Percentiles rank a stretch among this genome's conserved stretches.
These are phyloP conservation scores for Blastocladiella emersonii DNA, from an alignment of 371 early-diverging fungal species.

Conservation along the genomic window DNA sequence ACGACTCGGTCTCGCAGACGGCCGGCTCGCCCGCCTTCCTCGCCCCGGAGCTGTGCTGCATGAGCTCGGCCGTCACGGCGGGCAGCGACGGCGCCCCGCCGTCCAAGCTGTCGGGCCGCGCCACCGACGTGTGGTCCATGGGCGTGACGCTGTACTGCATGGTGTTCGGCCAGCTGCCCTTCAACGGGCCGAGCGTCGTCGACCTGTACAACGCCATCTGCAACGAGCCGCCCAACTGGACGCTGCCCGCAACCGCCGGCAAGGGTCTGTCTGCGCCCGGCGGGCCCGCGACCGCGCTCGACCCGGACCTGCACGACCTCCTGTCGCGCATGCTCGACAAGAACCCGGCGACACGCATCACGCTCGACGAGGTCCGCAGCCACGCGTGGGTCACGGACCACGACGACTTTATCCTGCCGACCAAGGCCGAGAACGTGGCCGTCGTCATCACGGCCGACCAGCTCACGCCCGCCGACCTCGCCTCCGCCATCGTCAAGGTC, in stretches of 20 bases:
- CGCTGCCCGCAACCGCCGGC: background rate
- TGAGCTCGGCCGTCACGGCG: conserved; percentile 7
- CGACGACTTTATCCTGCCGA: background rate
- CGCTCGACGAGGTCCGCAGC: conserved; percentile 54
- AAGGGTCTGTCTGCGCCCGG: no score
- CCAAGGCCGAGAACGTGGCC: conserved; percentile 1
- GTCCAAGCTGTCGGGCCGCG: conserved; percentile 41
- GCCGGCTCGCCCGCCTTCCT: conserved; percentile 16
- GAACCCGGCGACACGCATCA: conserved; percentile 61
- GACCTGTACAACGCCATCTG: conserved; percentile 62
- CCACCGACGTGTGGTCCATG: conserved; percentile 97
- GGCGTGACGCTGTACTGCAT: conserved; percentile 94
- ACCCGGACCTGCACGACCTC: background rate
- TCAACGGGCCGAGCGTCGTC: conserved; percentile 49
- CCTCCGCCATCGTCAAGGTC: background rate
- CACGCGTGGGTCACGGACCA: conserved; percentile 52
- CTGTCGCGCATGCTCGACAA: conserved; percentile 61
- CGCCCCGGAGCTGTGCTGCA: conserved; percentile 7
- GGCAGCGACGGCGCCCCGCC: background rate
- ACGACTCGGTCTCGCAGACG: background rate
- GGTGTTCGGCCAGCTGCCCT: conserved; percentile 79
- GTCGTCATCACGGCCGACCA: background rate
- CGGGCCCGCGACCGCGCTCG: background rate
- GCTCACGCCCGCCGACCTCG: background rate
- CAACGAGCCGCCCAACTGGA: background rate